These are phyloP conservation scores for Termitomyces bulborhizus DNA, from an alignment of 768 basidiomycete species.

Conservation along the genomic window DNA sequence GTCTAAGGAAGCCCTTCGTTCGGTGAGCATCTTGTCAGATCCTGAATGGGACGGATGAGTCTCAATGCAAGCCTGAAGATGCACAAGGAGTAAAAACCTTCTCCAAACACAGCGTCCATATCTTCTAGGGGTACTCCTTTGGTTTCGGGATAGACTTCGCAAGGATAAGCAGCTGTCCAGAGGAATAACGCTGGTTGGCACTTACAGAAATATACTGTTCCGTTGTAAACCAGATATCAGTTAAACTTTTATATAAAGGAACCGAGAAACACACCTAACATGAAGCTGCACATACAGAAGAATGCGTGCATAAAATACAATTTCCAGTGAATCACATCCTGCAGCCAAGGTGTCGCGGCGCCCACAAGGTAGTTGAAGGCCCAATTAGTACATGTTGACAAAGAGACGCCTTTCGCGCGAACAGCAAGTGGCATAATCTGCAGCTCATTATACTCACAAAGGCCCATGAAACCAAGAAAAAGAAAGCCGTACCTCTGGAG, in stretches of 20 bases:
- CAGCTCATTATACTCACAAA: constrained; percentile 1
- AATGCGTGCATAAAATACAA: constrained; percentile 96
- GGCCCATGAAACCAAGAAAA: neutral
- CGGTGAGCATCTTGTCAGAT: neutral
- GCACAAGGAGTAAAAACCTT: constrained; percentile 44
- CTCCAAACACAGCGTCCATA: constrained; percentile 86
- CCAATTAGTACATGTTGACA: constrained; percentile 92
- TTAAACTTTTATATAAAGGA: neutral
- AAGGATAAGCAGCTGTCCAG: neutral
- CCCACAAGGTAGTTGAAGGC: constrained; percentile 87
- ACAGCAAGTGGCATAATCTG: constrained; percentile 86
- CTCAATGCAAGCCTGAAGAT: neutral
- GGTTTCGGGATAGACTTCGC: constrained; percentile 77
- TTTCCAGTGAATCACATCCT: constrained; percentile 88
- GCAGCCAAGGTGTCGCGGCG: constrained; percentile 78
- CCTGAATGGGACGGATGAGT: neutral
- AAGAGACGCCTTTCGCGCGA: constrained; percentile 89
- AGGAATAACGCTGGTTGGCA: constrained; percentile 4
- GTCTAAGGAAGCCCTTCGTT: neutral
- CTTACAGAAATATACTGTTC: constrained; percentile 71
- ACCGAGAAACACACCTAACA: constrained; percentile 44
- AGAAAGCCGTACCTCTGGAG: constrained; percentile 55
- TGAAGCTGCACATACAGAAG: constrained; percentile 82
- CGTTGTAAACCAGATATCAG: neutral
- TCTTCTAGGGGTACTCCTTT: constrained; percentile 85